Evolutionary conservation across 2,329 filamentous ascomycete species (phyloP), one percentile per base, ranked within the genome.

Genomic region (Trichoderma asperellum): DNA sequence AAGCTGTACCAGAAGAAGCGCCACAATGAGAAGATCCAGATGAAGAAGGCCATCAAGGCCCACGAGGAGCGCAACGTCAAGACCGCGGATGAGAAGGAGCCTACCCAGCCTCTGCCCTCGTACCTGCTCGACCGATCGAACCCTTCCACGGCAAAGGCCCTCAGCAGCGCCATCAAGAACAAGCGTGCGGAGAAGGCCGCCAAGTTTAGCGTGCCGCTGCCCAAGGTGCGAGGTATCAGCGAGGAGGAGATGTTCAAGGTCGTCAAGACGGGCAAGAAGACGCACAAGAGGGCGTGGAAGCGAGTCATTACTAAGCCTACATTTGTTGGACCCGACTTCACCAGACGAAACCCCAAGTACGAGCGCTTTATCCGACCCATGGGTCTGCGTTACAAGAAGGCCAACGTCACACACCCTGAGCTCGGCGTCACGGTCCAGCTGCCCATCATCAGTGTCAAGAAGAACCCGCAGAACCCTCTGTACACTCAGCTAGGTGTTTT

Each of bases 211-310:
- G 96, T 98, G 49, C 96, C 96, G 1, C 81, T 99, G 77, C 96
- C 96, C 43, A 97, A 97, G 83, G 96, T 98, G 56, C 89, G 92
- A 76, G 95, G 80, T 70, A 97, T 98, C 75, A 90, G 88, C 74
- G 95, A 98, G 84, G 93, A 97, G 85, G 95, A 97, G 84, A 95
- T 97, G 91, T 98, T 98, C 86, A 95, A 93, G 82, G 94, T 97
- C 16, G 89, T 98, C 77, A 94, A 94, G 84, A 98, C 95, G 37
- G 95, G 96, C 76, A 96, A 96, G 88, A 97, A 97, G 86, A 93
- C 91, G 2, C 86, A 90, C 68, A 94, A 96, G 88, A 96, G 96
- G 86, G 86, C 85, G 69, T 87, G 90, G 90, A 92, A 92, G 83
- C 82, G 89, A 43, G 90, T 90, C 85, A 85, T 89, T 72, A 88